Conservation (phyloP, 176 grass and related monocot species). For the Eragrostis curvula region DNA sequence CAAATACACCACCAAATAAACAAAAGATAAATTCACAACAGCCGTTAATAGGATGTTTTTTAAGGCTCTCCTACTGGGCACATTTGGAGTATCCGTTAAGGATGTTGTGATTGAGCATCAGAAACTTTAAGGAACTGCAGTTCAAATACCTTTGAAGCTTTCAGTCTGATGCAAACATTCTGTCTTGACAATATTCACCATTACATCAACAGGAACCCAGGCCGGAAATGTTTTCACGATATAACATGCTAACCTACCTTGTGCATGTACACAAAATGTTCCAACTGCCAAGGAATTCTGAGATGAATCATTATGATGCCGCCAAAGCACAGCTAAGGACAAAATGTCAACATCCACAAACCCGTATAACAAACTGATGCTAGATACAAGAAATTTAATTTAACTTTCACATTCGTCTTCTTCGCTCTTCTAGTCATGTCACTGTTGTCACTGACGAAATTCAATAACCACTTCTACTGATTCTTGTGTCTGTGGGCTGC, state of each 20-base stretch:
- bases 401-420: not conserved
- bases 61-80: too few species aligned
- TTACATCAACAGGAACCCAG: not conserved
- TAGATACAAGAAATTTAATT: not conserved
- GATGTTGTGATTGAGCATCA: not conserved
- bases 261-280: not conserved
- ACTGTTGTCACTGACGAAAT: slow-evolving; percentile 12
- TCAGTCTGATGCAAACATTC: not conserved
- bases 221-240: not conserved
- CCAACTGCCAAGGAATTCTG: not conserved
- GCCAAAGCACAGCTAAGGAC: not conserved
- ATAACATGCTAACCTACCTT: not conserved
- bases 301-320: not conserved
- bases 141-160: not conserved
- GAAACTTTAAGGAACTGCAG: not conserved
- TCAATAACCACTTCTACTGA: slow-evolving; percentile 56
- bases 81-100: too few species aligned
- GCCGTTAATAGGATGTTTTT: not conserved
- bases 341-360: not conserved
- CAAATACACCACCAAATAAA: not conserved
- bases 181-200: not conserved
- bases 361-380: not conserved
- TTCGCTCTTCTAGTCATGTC: not conserved
- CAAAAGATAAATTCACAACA: not conserved
- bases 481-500: slow-evolving; percentile 26